Conservation (phyloP, 2,329 filamentous ascomycete species). For the Tolypocladium nubicola region DNA sequence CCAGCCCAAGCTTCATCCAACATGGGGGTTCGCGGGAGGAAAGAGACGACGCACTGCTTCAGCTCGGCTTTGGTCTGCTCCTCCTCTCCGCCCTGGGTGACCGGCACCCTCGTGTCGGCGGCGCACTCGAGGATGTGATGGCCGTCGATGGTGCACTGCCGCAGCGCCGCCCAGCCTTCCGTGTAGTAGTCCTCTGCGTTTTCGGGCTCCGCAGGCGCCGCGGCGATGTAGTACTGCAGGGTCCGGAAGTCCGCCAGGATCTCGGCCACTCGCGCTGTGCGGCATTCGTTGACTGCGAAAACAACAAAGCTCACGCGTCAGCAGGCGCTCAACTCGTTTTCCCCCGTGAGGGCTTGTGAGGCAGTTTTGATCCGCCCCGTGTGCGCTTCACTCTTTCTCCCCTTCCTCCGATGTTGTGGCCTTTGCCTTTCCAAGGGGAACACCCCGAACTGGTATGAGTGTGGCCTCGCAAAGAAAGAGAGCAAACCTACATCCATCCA, state of each 20-base stretch:
- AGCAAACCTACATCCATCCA: slow-evolving; percentile 15
- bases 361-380: background rate
- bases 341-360: too few species aligned
- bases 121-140: slow-evolving; percentile 55
- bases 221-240: slow-evolving; percentile 52
- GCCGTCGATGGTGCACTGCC: slow-evolving; percentile 52
- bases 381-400: background rate
- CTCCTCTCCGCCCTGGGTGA: slow-evolving; percentile 38
- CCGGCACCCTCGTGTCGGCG: slow-evolving; percentile 49
- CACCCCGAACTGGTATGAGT: too few species aligned
- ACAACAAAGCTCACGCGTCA: background rate
- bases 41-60: slow-evolving; percentile 40
- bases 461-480: too few species aligned
- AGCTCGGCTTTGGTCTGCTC: slow-evolving; percentile 54
- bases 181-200: slow-evolving; percentile 51
- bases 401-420: background rate
- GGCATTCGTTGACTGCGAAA: slow-evolving; percentile 47
- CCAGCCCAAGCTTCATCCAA: background rate
- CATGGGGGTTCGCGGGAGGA: background rate
- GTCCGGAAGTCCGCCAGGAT: slow-evolving; percentile 51
- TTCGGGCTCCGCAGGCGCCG: slow-evolving; percentile 41
- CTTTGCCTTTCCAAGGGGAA: background rate
- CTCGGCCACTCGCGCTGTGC: slow-evolving; percentile 49
- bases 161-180: slow-evolving; percentile 50
- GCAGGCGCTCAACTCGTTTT: background rate